Evolutionary conservation across 202 grass and related monocot genomes (phyloP), one percentile per base, ranked within the genome.

Genomic region (Tripidium arundinaceum): DNA sequence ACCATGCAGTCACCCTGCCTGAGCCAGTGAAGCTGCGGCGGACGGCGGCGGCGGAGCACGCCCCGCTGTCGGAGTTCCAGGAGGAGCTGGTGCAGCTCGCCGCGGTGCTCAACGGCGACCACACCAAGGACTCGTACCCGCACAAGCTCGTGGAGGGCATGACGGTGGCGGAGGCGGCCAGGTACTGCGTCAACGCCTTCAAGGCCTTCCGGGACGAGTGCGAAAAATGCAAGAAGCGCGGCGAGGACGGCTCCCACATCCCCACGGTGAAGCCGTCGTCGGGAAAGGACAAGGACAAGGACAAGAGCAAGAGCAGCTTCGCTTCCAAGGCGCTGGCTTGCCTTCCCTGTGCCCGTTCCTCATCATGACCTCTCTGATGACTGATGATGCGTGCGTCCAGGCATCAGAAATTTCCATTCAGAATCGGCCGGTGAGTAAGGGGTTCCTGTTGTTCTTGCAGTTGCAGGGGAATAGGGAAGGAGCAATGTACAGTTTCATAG

Each of bases 51-150:
- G 88, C 5, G 8, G 94, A 92, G 76, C 14, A 68, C 0, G 71
- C 71, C 18, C 36, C 42, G 73, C 62, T 92, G 39, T 86, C 94
- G 2, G 91, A 94, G 26, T 98, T 94, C 58, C 94, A 98, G 69
- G 60, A 55, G 33, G 91, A 98, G 79, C 36, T 98, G 75, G 91
- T 92, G 62, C 91, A 91, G 80, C 79, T 98, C 47, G 89, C 83
- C 11, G 94, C 94, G 12, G 84, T 62, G 34, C 89, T 94, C 54
- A 98, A 98, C 34, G 94, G 94, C 18, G 94, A 98, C 77, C 78
- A 90, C 64, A 12, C 65, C 25, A 85, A 85, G 76, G 89, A 81
- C 31, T 65, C 36, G 18, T 93, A 93, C 40, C 94, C 94, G 1
- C 28, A 87, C 80, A 91, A 86, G 72, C 88, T 98, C 57, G 85